Evolutionary conservation across 2,329 filamentous ascomycete genomes (phyloP).

Genomic region (Fusarium nelsonii): DNA sequence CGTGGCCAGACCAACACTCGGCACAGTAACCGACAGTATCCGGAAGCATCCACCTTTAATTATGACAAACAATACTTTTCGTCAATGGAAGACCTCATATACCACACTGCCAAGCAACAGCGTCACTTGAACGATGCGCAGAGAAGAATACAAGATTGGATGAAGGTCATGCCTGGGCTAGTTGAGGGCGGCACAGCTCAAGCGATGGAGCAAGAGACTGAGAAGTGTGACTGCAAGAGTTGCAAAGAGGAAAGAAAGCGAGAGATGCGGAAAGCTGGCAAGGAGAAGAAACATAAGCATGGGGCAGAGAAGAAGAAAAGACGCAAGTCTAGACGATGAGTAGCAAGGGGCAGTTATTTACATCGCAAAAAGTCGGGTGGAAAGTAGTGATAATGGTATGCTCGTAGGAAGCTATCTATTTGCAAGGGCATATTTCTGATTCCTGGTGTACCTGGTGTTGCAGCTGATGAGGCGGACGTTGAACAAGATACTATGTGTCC

Average conservation of each 20-base stretch:
- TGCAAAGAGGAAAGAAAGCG: not conserved
- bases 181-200: not conserved
- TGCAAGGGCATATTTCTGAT: not conserved
- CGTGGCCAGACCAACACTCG: not conserved
- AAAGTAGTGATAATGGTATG: too few species aligned
- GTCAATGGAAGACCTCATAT: slow-evolving; percentile 23
- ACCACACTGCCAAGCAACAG: slow-evolving; percentile 22
- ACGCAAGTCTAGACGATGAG: slow-evolving; percentile 3
- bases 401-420: too few species aligned
- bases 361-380: not conserved
- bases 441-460: not conserved
- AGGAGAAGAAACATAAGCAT: slow-evolving; percentile 1
- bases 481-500: not conserved
- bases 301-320: slow-evolving; percentile 10
- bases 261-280: not conserved
- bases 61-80: not conserved
- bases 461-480: not conserved
- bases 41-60: not conserved
- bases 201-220: not conserved
- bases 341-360: not conserved
- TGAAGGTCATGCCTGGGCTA: slow-evolving; percentile 27
- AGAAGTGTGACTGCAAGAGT: not conserved
- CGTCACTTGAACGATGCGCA: slow-evolving; percentile 27
- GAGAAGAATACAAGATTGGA: slow-evolving; percentile 33
- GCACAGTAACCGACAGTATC: not conserved